A percentile compares a stretch with the other conserved stretches of the same genome.
These are phyloP conservation scores for Coemansia sp. DNA, from an alignment of 192 early-diverging fungal genomes.

Conservation along the genomic window DNA sequence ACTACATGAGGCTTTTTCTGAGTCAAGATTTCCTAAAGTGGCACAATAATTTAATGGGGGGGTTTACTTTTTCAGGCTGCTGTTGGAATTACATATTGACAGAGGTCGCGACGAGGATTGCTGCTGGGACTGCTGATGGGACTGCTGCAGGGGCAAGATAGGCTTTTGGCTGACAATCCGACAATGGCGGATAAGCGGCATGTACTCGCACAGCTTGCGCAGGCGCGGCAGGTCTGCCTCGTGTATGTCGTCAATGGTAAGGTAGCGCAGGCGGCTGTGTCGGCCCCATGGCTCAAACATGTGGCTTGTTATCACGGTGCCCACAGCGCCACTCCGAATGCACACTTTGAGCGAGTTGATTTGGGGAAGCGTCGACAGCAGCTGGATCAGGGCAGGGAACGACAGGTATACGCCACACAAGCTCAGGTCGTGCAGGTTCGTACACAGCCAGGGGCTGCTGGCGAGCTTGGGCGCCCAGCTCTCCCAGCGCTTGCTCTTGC, in stretches of 20 bases:
- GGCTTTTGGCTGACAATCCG: constrained; percentile 33
- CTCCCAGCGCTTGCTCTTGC: constrained; percentile 48
- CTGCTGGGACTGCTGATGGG: neutral
- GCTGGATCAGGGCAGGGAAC: constrained; percentile 51
- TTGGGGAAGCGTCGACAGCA: constrained; percentile 42
- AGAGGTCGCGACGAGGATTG: neutral
- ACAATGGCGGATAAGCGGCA: constrained; percentile 52
- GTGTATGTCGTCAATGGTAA: constrained; percentile 49
- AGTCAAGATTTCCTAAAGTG: neutral
- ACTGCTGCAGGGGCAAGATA: neutral
- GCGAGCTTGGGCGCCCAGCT: constrained; percentile 54
- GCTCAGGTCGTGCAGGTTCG: constrained; percentile 34
- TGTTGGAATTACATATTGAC: neutral
- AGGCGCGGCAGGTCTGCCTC: constrained; percentile 43
- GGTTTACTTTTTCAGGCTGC: constrained; percentile 12
- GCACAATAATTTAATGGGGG: constrained; percentile 1
- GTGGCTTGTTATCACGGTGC: constrained; percentile 35
- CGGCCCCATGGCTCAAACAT: constrained; percentile 57
- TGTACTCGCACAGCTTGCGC: constrained; percentile 49
- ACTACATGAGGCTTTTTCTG: neutral
- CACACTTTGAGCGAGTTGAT: constrained; percentile 43
- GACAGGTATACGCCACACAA: constrained; percentile 52
- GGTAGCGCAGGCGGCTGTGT: constrained; percentile 39
- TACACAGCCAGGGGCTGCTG: constrained; percentile 49
- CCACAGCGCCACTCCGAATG: constrained; percentile 35